Conservation (phyloP, 2,329 filamentous ascomycete genomes). For the Sclerotinia spermophila region DNA sequence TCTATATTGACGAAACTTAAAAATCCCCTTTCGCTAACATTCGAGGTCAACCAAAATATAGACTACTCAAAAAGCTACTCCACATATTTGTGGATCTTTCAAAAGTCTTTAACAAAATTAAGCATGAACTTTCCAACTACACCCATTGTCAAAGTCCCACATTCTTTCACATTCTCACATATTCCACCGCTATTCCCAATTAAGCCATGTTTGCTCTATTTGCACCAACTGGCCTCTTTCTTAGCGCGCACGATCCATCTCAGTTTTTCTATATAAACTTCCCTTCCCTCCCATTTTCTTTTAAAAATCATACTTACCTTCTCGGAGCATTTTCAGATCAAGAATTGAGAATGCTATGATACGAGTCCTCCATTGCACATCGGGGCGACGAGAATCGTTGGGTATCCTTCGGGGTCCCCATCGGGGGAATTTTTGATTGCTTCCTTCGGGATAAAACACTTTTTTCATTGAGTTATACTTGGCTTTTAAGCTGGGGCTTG, state of each 20-base stretch:
- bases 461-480: conserved; percentile 40
- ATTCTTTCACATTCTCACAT: not conserved
- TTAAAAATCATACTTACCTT: conserved; percentile 40
- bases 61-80: not conserved
- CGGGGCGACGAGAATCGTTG: conserved; percentile 46
- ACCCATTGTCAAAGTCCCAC: not conserved
- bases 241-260: not conserved
- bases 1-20: not conserved
- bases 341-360: conserved; percentile 30
- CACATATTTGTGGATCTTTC: not conserved
- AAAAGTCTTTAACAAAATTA: not conserved
- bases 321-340: conserved; percentile 34
- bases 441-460: conserved; percentile 16
- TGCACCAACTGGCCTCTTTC: not conserved
- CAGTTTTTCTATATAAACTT: not conserved
- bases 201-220: not conserved
- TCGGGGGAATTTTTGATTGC: conserved; percentile 40
- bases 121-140: not conserved
- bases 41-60: not conserved
- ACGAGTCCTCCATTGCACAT: conserved; percentile 56
- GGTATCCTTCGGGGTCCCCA: conserved; percentile 38
- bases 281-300: conserved; percentile 22
- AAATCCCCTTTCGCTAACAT: not conserved
- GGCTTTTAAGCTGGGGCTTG: conserved; percentile 36
- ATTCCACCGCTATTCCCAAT: not conserved